A percentile compares a stretch with the other conserved stretches of the same genome.
phyloP scores from a whole-genome alignment of 192 early-diverging fungal genomes.

The Lobosporangium transversale region DNA sequence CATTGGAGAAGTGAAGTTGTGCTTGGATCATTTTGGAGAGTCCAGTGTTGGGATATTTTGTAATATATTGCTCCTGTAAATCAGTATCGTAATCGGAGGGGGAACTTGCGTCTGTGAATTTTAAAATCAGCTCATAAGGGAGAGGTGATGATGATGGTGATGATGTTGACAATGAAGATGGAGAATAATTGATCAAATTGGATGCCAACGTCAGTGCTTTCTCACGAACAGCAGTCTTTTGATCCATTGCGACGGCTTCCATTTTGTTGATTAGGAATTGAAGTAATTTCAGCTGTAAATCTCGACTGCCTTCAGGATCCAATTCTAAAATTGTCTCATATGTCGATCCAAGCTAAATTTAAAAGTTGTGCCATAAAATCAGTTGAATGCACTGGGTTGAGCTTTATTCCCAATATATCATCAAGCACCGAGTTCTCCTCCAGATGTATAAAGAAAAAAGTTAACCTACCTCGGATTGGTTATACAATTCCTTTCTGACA shows the following conservation, averaged over 20 bases:
- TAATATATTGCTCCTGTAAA: slow-evolving; percentile 52
- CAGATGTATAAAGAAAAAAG: no score
- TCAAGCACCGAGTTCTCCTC: no score
- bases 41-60: slow-evolving; percentile 56
- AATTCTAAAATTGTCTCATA: slow-evolving; percentile 50
- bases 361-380: no score
- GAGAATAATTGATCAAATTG: slow-evolving; percentile 32
- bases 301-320: slow-evolving; percentile 20
- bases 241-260: slow-evolving; percentile 11
- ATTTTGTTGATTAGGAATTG: slow-evolving; percentile 53
- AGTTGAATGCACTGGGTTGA: no score
- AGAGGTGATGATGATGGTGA: slow-evolving; percentile 32
- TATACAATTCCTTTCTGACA: slow-evolving; percentile 75
- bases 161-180: no score
- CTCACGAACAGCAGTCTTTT: slow-evolving; percentile 37
- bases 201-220: slow-evolving; percentile 49
- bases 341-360: slow-evolving; percentile 48
- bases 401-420: no score
- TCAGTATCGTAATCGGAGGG: slow-evolving; percentile 56
- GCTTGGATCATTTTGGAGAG: slow-evolving; percentile 59
- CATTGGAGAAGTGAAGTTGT: slow-evolving; percentile 47
- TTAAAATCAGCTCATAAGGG: slow-evolving; percentile 61
- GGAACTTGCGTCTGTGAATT: slow-evolving; percentile 50
- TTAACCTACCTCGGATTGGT: slow-evolving; percentile 60
- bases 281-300: slow-evolving; percentile 34